Evolutionary conservation across 108 stramenopile species (phyloP), one percentile per base, ranked within the genome.

Genomic region (Pseudonitzschia delicatissima): DNA sequence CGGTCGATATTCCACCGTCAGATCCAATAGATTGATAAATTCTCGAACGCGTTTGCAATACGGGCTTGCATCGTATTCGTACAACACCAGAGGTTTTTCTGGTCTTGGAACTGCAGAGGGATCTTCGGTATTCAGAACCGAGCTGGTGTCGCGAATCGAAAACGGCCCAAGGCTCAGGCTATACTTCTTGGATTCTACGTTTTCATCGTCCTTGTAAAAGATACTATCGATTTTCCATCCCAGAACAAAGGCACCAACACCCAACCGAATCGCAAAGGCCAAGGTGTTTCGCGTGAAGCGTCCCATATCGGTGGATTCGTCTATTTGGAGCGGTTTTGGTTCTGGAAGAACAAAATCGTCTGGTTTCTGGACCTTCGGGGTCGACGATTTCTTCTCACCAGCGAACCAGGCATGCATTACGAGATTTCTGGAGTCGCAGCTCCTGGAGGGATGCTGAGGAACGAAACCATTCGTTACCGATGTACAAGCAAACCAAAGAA

Each of bases 11-110:
- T 87, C 83, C 18, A 88, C 83, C 2, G 88, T 85, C 20, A 97
- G 73, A 49, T 93, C 93, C 13, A 97, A 76, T 13, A 96, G 62
- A 67, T 82, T 87, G 61, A 90, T 65, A 23, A 79, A 82, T 77
- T 97, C 97, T 37, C 95, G 76, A 27, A 97, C 95, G 35, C 89
- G 83, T 33, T 85, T 80, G 75, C 93, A 94, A 60, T 71, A 85
- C 5, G 97, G 94, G 49, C 83, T 93, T 2, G 85, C 76, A 48
- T 96, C 95, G 40, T 83, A 93, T 55, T 94, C 94, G 73, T 96
- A 97, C 11, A 97, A 42, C 17, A 96, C 84, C 20, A 97, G 64
- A 23, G 84, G 86, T 49, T 87, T n/a, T 0, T 35, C 18, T 12
- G 91, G 90, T 45, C 77, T 57, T 18, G 76, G 53, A 0, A 76